Base-by-base conservation (phyloP, 768 basidiomycete species). In the Sistotremastrum niveocremeum region DNA sequence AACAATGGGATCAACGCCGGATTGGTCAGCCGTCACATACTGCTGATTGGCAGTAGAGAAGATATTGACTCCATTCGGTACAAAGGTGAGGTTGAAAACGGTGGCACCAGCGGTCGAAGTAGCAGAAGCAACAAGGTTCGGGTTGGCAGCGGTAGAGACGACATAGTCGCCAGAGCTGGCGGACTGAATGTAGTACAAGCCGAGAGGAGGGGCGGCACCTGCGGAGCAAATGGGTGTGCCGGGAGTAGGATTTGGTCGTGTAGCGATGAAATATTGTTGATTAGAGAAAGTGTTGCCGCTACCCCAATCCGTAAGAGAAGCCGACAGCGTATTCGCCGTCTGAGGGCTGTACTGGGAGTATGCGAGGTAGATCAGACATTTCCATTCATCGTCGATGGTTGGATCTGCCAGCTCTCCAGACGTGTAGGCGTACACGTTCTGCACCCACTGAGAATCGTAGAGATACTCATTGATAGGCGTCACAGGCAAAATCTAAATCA, bases 381-480 rank as follows among this genome's bases (percentile, higher is more conserved):
- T 65, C 63, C 63, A 65, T 34, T 60, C 60, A 46, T 65, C 62
- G 39, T 62, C 49, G 45, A 39, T 46, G n/a, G n/a, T 46, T 7
- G 11, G 11, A 8, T 39, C 45, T 28, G 54, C 56, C 40, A 62
- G 41, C 48, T 65, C 63, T 30, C 37, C 35, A 4, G 54, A 40
- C 4, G 62, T 52, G 48, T 63, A 63, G 45, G 52, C 47, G 48
- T 56, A 54, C 9, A 62, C 53, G 12, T 54, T 55, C 34, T 55
- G 54, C 4, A 57, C 51, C 63, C 63, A 65, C 2, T 57, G 39
- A 6, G 62, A 49, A 44, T 61, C 62, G 51, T 63, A 63, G 53
- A 62, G 49, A 20, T 54, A 52, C 44, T 65, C 63, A 46, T 63
- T 62, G 42, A 61, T 55, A 10, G 62, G 63, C 1, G 62, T 65